Base-by-base conservation (phyloP, 352 stramenopile genomes). In the Pythium rishiriense region DNA sequence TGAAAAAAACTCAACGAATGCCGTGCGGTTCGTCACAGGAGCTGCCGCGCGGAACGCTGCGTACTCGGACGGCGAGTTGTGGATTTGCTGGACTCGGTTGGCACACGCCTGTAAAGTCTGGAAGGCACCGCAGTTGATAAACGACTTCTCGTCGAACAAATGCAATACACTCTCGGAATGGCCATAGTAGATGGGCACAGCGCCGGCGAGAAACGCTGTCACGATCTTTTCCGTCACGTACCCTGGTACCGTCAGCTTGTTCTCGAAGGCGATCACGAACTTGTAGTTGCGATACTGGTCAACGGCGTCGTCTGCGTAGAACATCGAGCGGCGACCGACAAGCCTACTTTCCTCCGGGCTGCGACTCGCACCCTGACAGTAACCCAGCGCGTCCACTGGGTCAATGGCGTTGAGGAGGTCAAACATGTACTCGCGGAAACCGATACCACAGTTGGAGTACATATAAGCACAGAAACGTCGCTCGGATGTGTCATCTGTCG, bases 151-250 rank as follows among this genome's bases (percentile, higher is more conserved):
- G 35, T 88, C 83, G 53, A 88, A 88, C 1, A 86, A 7, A 11
- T 61, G 28, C 7, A 64, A 46, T 1, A 77, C 71, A 5, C 69
- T 72, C 0, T 59, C 62, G 10, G 74, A 78, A 45, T 85, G 73
- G 15, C 78, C 79, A 11, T 70, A 69, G 58, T 79, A 89, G 11
- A 90, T 75, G 3, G 80, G 83, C 0, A 91, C 66, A 31, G 69
- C 73, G 10, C 77, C 79, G 0, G 77, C 78, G 26, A 89, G 66
- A 43, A 88, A 79, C 19, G 79, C 75, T 26, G 82, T 82, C 4
- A 84, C 69, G n/a, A 91, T 39, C 58, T 88, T 88, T 58, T 90
- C 78, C 5, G 79, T 88, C 50, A 87, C 62, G 41, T 88, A 90
- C 26, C 80, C 82, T 1, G 64, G 45, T 4, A 47, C 68, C 4